Conservation (phyloP, 768 basidiomycete genomes). For the Chalciporus piperatus region DNA sequence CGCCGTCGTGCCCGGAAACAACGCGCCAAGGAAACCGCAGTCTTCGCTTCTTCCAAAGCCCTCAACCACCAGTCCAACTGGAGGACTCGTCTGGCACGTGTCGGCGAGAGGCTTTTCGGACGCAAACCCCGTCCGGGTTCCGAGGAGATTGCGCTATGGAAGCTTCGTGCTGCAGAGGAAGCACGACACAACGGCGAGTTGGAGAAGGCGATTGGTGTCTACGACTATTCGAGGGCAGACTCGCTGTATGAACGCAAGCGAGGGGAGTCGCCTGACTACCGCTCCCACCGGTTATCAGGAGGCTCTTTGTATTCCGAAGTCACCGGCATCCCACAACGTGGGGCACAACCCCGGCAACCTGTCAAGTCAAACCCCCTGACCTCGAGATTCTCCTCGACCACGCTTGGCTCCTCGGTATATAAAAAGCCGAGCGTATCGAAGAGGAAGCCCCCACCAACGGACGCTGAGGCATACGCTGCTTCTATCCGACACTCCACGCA, state of each 20-base stretch:
- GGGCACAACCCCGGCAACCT: slow-evolving; percentile 74
- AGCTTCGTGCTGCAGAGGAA: slow-evolving; percentile 49
- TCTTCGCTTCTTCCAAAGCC: slow-evolving; percentile 60
- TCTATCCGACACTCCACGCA: slow-evolving; percentile 40
- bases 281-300: slow-evolving; percentile 39
- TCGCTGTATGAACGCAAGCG: slow-evolving; percentile 34
- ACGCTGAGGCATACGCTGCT: slow-evolving; percentile 59
- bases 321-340: slow-evolving; percentile 58
- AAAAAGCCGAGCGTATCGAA: slow-evolving; percentile 30
- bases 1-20: slow-evolving; percentile 67
- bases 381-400: slow-evolving; percentile 50
- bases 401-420: slow-evolving; percentile 37
- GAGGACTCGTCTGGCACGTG: slow-evolving; percentile 53
- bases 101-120: slow-evolving; percentile 60
- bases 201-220: slow-evolving; percentile 49
- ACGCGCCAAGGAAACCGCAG: slow-evolving; percentile 62
- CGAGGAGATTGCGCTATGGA: slow-evolving; percentile 51
- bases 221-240: slow-evolving; percentile 44
- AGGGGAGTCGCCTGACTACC: slow-evolving; percentile 20
- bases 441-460: slow-evolving; percentile 38
- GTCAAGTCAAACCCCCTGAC: slow-evolving; percentile 46
- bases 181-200: slow-evolving; percentile 46
- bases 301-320: slow-evolving; percentile 65
- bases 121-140: slow-evolving; percentile 31
- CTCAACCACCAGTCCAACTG: slow-evolving; percentile 49